A percentile compares a stretch with the other conserved stretches of the same genome.
Conservation (phyloP, 2,329 filamentous ascomycete genomes). For the Amylocarpus encephaloides region DNA sequence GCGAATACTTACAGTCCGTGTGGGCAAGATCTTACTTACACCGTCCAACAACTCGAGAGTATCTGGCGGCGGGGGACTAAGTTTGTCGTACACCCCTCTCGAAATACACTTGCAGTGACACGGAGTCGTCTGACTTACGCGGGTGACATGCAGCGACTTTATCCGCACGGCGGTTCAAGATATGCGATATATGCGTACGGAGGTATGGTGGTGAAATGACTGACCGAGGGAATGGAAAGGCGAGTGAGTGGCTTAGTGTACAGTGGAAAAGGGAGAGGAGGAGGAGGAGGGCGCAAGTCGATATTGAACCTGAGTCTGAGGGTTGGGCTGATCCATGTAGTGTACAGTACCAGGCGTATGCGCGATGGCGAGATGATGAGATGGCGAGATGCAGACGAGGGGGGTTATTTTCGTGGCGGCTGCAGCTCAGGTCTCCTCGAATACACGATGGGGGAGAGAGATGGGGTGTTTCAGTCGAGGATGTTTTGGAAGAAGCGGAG, state of each 20-base stretch:
- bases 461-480: conserved; percentile 1
- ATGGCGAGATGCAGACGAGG: conserved; percentile 6
- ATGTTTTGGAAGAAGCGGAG: neutral
- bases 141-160: conserved; percentile 2
- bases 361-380: conserved; percentile 8
- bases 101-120: neutral
- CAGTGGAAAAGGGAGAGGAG: neutral
- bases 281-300: neutral
- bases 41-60: neutral
- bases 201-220: neutral
- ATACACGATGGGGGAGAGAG: neutral
- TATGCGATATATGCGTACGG: neutral
- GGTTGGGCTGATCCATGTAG: neutral
- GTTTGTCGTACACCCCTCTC: neutral
- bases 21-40: neutral
- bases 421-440: neutral
- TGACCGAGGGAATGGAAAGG: neutral
- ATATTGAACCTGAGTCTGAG: neutral
- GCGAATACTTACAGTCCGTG: neutral
- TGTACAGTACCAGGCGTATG: neutral
- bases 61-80: neutral
- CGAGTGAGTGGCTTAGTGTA: neutral
- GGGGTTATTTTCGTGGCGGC: conserved; percentile 8
- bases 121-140: conserved; percentile 2
- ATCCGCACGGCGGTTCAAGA: neutral